These are phyloP conservation scores for Leishmania turanica DNA, from an alignment of 208 protist species.

Conservation along the genomic window DNA sequence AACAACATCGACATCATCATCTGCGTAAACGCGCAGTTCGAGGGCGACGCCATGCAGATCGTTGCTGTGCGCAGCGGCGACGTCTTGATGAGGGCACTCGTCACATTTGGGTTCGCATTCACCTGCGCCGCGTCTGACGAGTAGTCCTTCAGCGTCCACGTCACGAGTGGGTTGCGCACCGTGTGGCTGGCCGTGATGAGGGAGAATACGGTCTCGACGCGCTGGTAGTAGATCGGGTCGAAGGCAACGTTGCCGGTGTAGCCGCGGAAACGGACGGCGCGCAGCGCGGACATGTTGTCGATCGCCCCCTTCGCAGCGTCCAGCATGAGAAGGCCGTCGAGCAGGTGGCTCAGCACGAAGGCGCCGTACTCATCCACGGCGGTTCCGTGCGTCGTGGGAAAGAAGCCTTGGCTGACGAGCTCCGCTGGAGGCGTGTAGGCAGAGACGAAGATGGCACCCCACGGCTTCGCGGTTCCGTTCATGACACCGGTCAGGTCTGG, in stretches of 20 bases:
- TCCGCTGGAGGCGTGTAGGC: conserved; percentile 48
- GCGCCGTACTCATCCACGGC: conserved; percentile 75
- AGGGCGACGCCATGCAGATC: conserved; percentile 73
- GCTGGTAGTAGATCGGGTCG: conserved; percentile 69
- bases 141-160: conserved; percentile 56
- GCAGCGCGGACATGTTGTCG: conserved; percentile 42
- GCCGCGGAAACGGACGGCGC: conserved; percentile 54
- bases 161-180: conserved; percentile 54
- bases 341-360: conserved; percentile 79
- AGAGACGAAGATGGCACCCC: conserved; percentile 77
- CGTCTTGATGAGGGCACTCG: conserved; percentile 39
- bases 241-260: conserved; percentile 80
- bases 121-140: conserved; percentile 29
- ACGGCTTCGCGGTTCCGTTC: conserved; percentile 34
- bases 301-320: conserved; percentile 33
- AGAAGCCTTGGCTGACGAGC: conserved; percentile 52
- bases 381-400: conserved; percentile 12
- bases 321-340: conserved; percentile 75
- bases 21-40: conserved; percentile 56
- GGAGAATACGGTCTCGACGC: conserved; percentile 54
- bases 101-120: conserved; percentile 39
- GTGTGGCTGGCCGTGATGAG: conserved; percentile 52
- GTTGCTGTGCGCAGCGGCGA: conserved; percentile 70
- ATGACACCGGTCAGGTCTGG: conserved; percentile 35
- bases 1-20: conserved; percentile 63